Conservation (phyloP, 495 filamentous ascomycete species). For the Hyaloscypha finlandica region DNA sequence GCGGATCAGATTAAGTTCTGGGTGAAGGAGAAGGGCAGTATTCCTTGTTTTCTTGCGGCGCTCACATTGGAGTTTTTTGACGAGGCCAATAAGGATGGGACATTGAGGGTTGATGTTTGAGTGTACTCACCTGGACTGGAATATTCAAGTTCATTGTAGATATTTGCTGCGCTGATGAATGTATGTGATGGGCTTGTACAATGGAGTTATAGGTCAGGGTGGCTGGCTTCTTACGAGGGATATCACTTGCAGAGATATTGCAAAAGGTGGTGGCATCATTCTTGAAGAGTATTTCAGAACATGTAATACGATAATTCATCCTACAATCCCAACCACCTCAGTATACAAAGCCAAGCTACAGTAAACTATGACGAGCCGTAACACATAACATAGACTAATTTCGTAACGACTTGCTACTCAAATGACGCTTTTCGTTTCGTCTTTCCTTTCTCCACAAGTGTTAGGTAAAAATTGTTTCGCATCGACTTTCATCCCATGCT, state of each 20-base stretch:
- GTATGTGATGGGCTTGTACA: neutral
- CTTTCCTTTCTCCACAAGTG: too few relatives aligned
- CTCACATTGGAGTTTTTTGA: conserved; percentile 91
- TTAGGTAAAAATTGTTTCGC: too few relatives aligned
- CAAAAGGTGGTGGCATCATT: neutral
- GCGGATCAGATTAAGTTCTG: conserved; percentile 84
- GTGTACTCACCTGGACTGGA: neutral
- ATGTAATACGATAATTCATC: neutral
- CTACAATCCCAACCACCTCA: conserved; percentile 10
- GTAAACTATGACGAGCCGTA: neutral
- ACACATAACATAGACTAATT: neutral
- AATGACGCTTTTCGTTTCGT: too few relatives aligned
- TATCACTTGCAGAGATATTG: neutral
- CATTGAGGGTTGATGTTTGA: conserved; percentile 16
- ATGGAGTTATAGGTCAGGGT: neutral
- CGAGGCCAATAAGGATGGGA: conserved; percentile 46
- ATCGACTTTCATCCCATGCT: too few relatives aligned
- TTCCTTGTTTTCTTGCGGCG: conserved; percentile 89
- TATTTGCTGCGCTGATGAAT: neutral
- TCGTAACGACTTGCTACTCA: too few relatives aligned
- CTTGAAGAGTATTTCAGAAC: neutral
- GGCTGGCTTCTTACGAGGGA: neutral
- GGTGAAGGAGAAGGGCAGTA: conserved; percentile 87
- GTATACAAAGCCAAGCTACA: neutral
- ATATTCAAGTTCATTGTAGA: conserved; percentile 2